Percentiles rank a stretch among this genome's conserved stretches.
Evolutionary conservation across 208 protist genomes (phyloP).

Genomic region (Naegleria gruberi): DNA sequence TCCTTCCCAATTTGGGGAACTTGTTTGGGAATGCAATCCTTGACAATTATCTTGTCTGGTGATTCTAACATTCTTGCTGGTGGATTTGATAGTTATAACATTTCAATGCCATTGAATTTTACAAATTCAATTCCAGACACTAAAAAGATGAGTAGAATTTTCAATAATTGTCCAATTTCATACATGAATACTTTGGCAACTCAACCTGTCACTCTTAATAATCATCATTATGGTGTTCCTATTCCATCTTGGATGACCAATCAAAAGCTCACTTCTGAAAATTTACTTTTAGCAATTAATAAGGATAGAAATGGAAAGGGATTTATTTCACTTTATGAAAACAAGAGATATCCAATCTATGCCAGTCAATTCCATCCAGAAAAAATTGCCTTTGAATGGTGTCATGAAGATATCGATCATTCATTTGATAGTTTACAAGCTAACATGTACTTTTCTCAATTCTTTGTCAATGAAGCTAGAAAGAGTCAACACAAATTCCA

Average conservation of each 20-base stretch:
- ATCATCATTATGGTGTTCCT: constrained; percentile 30
- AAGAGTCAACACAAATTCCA: constrained; percentile 38
- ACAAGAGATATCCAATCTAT: constrained; percentile 42
- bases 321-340: constrained; percentile 47
- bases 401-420: constrained; percentile 41
- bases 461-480: constrained; percentile 41
- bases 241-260: constrained; percentile 12
- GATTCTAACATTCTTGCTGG: constrained; percentile 24
- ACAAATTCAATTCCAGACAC: constrained; percentile 21
- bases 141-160: not conserved
- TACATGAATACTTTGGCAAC: constrained; percentile 6
- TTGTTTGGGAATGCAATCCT: constrained; percentile 49
- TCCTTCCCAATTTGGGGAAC: constrained; percentile 52
- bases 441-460: constrained; percentile 39
- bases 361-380: constrained; percentile 49
- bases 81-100: constrained; percentile 31
- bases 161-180: not conserved
- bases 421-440: constrained; percentile 33
- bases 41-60: constrained; percentile 36
- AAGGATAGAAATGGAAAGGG: constrained; percentile 33
- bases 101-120: constrained; percentile 22
- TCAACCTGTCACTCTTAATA: constrained; percentile 20
- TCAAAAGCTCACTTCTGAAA: constrained; percentile 27
- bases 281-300: constrained; percentile 42
- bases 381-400: constrained; percentile 41